Percentiles rank a stretch among this genome's conserved stretches.
Evolutionary conservation across 768 basidiomycete species (phyloP).

Genomic region (Hygrophoropsis aurantiaca): DNA sequence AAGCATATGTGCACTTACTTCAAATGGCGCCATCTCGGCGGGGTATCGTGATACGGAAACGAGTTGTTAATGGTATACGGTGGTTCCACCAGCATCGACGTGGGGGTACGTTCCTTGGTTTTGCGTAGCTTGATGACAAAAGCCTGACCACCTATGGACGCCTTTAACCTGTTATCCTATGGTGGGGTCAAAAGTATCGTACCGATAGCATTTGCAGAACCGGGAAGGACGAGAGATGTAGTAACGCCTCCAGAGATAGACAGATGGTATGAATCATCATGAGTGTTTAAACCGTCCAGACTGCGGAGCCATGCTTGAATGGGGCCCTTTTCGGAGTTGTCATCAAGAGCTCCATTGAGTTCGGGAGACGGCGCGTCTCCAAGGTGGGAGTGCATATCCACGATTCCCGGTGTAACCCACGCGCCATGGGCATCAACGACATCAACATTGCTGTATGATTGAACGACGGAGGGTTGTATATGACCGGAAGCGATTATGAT

Average conservation of each 20-base stretch:
- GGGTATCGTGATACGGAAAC: conserved; percentile 41
- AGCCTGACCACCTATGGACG: conserved; percentile 61
- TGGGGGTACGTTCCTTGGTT: conserved; percentile 67
- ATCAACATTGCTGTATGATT: conserved; percentile 39
- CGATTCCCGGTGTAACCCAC: conserved; percentile 75
- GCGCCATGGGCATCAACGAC: conserved; percentile 60
- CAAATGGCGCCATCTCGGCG: conserved; percentile 73
- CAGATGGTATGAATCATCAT: conserved; percentile 68
- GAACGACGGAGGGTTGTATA: conserved; percentile 26
- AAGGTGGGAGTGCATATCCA: conserved; percentile 70
- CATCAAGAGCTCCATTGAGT: conserved; percentile 52
- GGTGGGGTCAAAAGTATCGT: conserved; percentile 2
- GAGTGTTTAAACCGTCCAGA: conserved; percentile 79
- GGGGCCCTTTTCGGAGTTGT: conserved; percentile 46
- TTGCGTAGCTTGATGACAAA: conserved; percentile 77
- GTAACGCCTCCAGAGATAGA: conserved; percentile 82
- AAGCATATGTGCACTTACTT: conserved; percentile 45
- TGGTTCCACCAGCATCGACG: conserved; percentile 75
- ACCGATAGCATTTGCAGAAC: conserved; percentile 68
- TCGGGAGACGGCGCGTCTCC: conserved; percentile 53
- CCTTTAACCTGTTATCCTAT: not conserved
- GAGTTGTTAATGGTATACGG: conserved; percentile 61
- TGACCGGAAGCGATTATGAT: conserved; percentile 58
- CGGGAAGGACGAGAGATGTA: conserved; percentile 73
- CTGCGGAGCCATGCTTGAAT: conserved; percentile 65